Conservation (phyloP, 768 basidiomycete genomes). For the Suillus sp. region DNA sequence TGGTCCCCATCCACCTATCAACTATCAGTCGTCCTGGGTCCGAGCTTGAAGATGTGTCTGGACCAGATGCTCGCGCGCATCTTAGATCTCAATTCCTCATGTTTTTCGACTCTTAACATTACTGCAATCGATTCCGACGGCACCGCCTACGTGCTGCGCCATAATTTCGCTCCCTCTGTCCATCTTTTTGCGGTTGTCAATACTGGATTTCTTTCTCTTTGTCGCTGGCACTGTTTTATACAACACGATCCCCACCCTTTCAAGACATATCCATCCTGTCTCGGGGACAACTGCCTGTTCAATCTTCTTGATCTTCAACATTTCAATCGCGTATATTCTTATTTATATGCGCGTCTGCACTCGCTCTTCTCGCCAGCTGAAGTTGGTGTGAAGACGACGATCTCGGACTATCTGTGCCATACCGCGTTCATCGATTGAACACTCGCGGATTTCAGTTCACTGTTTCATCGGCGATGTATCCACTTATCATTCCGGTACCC, state of each 20-base stretch:
- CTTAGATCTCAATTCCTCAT: constrained; percentile 33
- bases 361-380: constrained; percentile 15
- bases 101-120: constrained; percentile 28
- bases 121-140: constrained; percentile 33
- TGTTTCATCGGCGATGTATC: constrained; percentile 35
- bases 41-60: constrained; percentile 40
- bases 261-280: constrained; percentile 72
- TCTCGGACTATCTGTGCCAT: constrained; percentile 36
- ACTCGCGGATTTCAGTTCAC: constrained; percentile 27
- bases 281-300: constrained; percentile 41
- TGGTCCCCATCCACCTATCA: constrained; percentile 43
- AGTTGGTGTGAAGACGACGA: constrained; percentile 24
- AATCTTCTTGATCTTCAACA: constrained; percentile 26
- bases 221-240: constrained; percentile 24
- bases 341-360: constrained; percentile 32
- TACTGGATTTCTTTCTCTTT: constrained; percentile 34
- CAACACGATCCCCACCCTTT: constrained; percentile 32
- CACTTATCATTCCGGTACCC: constrained; percentile 31
- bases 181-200: constrained; percentile 38
- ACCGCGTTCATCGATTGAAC: constrained; percentile 42
- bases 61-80: constrained; percentile 15
- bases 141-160: constrained; percentile 37
- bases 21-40: constrained; percentile 53
- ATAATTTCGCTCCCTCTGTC: constrained; percentile 44
- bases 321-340: constrained; percentile 30